A percentile compares a stretch with the other conserved stretches of the same genome.
Conservation (phyloP, 768 basidiomycete genomes). For the Termitomyces sp. region DNA sequence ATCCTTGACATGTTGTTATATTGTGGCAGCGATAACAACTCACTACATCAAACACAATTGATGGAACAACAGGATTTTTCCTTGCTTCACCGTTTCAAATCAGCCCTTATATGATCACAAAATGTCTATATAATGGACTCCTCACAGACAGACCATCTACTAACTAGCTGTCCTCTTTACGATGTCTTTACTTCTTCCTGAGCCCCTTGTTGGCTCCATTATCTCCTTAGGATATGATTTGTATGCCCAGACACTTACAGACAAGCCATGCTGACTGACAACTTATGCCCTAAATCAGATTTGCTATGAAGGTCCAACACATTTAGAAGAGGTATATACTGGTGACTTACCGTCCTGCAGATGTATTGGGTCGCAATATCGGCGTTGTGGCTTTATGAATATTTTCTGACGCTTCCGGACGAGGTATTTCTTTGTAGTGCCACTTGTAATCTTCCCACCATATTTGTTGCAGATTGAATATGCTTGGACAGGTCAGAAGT, state of each 20-base stretch:
- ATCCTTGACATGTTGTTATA: no score
- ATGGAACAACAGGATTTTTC: no score
- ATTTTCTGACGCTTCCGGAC: slow-evolving; percentile 11
- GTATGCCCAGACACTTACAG: neutral
- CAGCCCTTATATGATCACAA: no score
- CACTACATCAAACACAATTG: no score
- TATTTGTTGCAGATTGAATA: neutral
- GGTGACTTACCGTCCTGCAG: neutral
- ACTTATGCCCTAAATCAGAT: neutral
- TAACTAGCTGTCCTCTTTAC: neutral
- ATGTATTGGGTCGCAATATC: slow-evolving; percentile 12
- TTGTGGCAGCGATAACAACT: no score
- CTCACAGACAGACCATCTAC: no score
- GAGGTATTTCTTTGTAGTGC: neutral
- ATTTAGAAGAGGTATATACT: neutral
- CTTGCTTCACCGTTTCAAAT: no score
- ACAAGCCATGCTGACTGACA: no score
- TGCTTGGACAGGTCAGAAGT: slow-evolving; percentile 2
- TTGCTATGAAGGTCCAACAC: neutral
- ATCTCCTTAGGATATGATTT: neutral
- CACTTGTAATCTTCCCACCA: neutral
- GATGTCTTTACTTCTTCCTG: neutral
- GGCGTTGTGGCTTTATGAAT: slow-evolving; percentile 13
- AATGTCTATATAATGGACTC: no score
- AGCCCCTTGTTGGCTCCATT: neutral